Conservation (phyloP, 352 stramenopile species). For the Phytophthora constricta region DNA sequence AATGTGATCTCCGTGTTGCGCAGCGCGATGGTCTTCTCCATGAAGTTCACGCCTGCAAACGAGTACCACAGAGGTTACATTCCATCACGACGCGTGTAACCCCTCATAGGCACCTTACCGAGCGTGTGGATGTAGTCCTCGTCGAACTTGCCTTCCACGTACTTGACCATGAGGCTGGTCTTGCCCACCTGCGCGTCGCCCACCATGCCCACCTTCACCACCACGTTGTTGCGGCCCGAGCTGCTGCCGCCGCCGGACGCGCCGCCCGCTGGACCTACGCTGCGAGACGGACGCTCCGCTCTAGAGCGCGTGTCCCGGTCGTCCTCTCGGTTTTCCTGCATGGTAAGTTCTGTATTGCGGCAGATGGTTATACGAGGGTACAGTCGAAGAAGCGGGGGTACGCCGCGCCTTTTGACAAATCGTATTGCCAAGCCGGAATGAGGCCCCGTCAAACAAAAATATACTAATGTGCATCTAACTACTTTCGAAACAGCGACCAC, state of each 20-base stretch:
- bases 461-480: too few species aligned
- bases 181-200: conserved; percentile 95
- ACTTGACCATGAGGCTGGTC: conserved; percentile 97
- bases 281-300: conserved; percentile 38
- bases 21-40: conserved; percentile 96
- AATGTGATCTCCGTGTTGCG: conserved; percentile 96
- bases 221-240: conserved; percentile 85
- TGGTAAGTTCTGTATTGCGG: conserved; percentile 1
- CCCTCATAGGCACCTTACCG: conserved; percentile 42
- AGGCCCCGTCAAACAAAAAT: too few species aligned
- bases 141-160: conserved; percentile 96
- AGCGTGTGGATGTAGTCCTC: conserved; percentile 97
- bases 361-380: too few species aligned
- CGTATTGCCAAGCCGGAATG: too few species aligned
- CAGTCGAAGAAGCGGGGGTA: too few species aligned
- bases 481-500: too few species aligned
- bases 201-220: conserved; percentile 95
- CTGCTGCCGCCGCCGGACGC: conserved; percentile 32
- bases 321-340: conserved; percentile 42
- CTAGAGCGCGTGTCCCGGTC: conserved; percentile 14
- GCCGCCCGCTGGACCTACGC: conserved; percentile 31
- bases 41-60: conserved; percentile 92
- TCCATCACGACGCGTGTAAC: background rate
- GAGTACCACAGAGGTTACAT: conserved; percentile 3
- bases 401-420: too few species aligned